A percentile compares a stretch with the other conserved stretches of the same genome.
Evolutionary conservation across 2,329 filamentous ascomycete genomes (phyloP).

Genomic region (Fusarium sp.): DNA sequence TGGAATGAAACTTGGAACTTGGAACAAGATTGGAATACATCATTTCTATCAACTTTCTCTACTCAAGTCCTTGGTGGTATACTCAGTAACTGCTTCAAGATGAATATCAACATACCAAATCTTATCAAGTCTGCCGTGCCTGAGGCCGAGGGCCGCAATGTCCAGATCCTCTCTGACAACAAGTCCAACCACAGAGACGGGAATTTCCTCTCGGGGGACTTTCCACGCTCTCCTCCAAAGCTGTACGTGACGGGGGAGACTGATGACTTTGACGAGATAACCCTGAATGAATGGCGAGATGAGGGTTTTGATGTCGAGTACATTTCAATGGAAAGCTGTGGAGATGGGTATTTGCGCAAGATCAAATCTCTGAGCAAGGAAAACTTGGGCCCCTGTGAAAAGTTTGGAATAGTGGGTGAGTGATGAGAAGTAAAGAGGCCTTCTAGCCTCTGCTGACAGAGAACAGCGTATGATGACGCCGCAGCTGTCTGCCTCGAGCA

Average conservation of each 20-base stretch:
- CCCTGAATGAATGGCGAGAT: constrained; percentile 52
- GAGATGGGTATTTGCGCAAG: constrained; percentile 48
- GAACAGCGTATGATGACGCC: constrained; percentile 54
- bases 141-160: constrained; percentile 46
- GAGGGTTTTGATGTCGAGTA: constrained; percentile 57
- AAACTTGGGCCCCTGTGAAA: constrained; percentile 53
- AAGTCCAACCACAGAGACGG: constrained; percentile 52
- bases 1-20: constrained; percentile 31
- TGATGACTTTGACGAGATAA: constrained; percentile 53
- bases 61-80: neutral
- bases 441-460: neutral
- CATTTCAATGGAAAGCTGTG: constrained; percentile 50
- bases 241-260: constrained; percentile 55
- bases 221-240: constrained; percentile 50
- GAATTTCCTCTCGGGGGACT: constrained; percentile 54
- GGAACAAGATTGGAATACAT: constrained; percentile 22
- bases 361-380: constrained; percentile 48
- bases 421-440: neutral
- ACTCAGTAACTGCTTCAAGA: neutral
- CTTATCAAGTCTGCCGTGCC: constrained; percentile 46
- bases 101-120: constrained; percentile 45
- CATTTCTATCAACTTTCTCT: neutral
- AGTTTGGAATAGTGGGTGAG: constrained; percentile 55
- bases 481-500: constrained; percentile 55
- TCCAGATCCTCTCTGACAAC: constrained; percentile 46